phyloP scores from a whole-genome alignment of 2,329 filamentous ascomycete genomes.

The Catunica adiposa region DNA sequence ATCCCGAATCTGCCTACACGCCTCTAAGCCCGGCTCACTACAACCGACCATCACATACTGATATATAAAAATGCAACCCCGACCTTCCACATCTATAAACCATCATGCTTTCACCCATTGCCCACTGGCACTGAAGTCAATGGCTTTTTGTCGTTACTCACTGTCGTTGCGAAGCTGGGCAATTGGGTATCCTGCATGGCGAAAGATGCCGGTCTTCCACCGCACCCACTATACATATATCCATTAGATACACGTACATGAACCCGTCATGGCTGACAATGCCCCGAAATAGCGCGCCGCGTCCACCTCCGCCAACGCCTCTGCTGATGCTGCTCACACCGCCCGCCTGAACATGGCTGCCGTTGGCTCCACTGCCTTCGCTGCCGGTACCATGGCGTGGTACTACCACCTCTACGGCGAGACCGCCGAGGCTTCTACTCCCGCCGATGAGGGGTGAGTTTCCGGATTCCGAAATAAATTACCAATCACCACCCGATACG shows the following conservation, averaged over 20 bases:
- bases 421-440: constrained; percentile 74
- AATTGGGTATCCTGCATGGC: background rate
- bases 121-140: background rate
- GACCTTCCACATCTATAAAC: background rate
- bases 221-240: background rate
- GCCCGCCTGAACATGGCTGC: constrained; percentile 76
- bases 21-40: background rate
- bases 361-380: constrained; percentile 69
- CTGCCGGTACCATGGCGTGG: constrained; percentile 82
- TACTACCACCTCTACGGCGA: constrained; percentile 94
- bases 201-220: background rate
- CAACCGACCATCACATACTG: background rate
- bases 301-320: constrained; percentile 59
- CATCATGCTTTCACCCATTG: background rate
- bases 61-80: background rate
- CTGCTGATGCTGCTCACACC: constrained; percentile 42
- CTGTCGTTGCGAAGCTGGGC: background rate
- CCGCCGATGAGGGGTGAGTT: constrained; percentile 94
- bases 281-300: constrained; percentile 36
- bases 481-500: background rate
- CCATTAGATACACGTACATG: background rate
- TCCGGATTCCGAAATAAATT: constrained; percentile 1
- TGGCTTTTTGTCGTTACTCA: background rate
- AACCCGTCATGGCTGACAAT: constrained; percentile 9
- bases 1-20: background rate